Evolutionary conservation across 2,329 filamentous ascomycete genomes (phyloP).

Genomic region (Colletotrichum scovillei): DNA sequence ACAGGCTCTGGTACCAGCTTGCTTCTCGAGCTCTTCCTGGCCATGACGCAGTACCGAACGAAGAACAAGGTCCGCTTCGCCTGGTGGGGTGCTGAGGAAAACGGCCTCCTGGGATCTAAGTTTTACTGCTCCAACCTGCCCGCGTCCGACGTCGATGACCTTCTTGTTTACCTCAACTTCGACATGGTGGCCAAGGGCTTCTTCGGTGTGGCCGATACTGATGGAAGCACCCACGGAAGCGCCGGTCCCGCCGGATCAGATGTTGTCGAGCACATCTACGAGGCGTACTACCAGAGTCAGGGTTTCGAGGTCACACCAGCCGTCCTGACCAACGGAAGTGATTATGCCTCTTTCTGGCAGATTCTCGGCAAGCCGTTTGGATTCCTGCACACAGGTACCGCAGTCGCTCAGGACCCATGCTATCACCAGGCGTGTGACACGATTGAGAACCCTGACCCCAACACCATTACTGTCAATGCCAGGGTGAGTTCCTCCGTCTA

Average conservation of each 20-base stretch:
- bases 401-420: conserved; percentile 53
- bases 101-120: conserved; percentile 49
- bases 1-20: conserved; percentile 52
- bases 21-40: conserved; percentile 54
- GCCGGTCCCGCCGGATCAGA: conserved; percentile 47
- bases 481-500: conserved; percentile 30
- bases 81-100: conserved; percentile 61
- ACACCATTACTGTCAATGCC: conserved; percentile 48
- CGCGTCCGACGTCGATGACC: conserved; percentile 45
- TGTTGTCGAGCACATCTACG: conserved; percentile 47
- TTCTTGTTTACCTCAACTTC: conserved; percentile 55
- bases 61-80: conserved; percentile 53
- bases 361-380: conserved; percentile 63
- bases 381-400: conserved; percentile 71
- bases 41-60: conserved; percentile 48
- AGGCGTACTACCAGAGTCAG: conserved; percentile 45
- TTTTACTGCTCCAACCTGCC: conserved; percentile 52
- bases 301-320: conserved; percentile 45
- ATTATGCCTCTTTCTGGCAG: conserved; percentile 71
- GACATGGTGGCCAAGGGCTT: conserved; percentile 54
- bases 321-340: conserved; percentile 59
- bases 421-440: conserved; percentile 53
- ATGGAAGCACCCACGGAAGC: conserved; percentile 50
- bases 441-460: conserved; percentile 51
- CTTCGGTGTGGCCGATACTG: conserved; percentile 49